Evolutionary conservation across 2,329 filamentous ascomycete species (phyloP).

Genomic region (Alternaria tenuissima): DNA sequence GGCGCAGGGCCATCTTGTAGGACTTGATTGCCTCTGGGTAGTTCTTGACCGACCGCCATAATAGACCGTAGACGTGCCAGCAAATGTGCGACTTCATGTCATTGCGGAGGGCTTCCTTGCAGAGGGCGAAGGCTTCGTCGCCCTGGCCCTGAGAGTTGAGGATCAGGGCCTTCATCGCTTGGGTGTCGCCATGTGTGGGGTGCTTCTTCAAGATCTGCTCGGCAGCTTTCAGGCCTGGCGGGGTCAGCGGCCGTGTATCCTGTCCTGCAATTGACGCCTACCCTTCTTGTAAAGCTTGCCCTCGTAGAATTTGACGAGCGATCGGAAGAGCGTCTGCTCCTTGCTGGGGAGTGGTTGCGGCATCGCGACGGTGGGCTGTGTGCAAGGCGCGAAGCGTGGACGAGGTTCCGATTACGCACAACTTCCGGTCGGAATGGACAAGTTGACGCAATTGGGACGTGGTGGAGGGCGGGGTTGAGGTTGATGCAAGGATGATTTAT

Average conservation of each 20-base stretch:
- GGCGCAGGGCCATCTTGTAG: conserved; percentile 91
- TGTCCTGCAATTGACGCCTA: conserved; percentile 39
- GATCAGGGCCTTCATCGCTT: conserved; percentile 98
- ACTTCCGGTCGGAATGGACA: conserved; percentile 21
- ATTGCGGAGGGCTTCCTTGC: conserved; percentile 89
- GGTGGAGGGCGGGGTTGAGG: background rate
- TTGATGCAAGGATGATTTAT: conserved; percentile 13
- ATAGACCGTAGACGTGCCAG: conserved; percentile 97
- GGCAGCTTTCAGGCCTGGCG: conserved; percentile 83
- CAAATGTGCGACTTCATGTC: conserved; percentile 99
- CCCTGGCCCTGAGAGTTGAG: conserved; percentile 91
- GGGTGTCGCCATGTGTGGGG: conserved; percentile 95
- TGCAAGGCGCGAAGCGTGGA: conserved; percentile 14
- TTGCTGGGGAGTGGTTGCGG: conserved; percentile 81
- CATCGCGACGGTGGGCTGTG: conserved; percentile 58
- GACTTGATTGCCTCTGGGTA: conserved; percentile 99
- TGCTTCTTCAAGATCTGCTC: conserved; percentile 96
- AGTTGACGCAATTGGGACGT: conserved; percentile 8
- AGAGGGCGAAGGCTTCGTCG: conserved; percentile 92
- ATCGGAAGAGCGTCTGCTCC: conserved; percentile 92
- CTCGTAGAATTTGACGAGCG: conserved; percentile 95
- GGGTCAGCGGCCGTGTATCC: conserved; percentile 32
- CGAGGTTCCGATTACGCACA: conserved; percentile 20
- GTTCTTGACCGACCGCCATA: conserved; percentile 95
- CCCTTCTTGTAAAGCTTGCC: conserved; percentile 97